Evolutionary conservation across 257 asterid species (phyloP).

Genomic region (Solanum pennellii): DNA sequence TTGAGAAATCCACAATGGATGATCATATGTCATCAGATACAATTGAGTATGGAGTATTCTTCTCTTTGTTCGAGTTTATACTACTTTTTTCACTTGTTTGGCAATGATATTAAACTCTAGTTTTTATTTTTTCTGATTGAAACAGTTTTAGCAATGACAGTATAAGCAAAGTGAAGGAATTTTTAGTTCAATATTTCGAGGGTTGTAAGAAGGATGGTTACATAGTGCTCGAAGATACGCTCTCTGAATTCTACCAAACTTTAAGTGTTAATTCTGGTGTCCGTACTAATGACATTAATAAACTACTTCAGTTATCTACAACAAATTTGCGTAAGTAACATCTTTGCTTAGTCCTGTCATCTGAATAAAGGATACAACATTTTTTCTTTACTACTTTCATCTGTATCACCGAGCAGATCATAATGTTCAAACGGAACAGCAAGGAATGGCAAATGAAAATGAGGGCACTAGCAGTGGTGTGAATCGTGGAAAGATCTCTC

Average conservation of each 20-base stretch:
- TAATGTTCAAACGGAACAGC: conserved; percentile 2
- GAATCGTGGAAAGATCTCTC: conserved; percentile 10
- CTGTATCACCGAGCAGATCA: not conserved
- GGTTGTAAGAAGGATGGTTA: conserved; percentile 44
- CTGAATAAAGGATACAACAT: too few species aligned
- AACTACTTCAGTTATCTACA: conserved; percentile 18
- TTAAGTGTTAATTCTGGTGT: conserved; percentile 35
- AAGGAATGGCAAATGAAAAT: not conserved
- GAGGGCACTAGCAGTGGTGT: conserved; percentile 8
- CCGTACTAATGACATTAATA: not conserved
- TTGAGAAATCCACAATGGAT: conserved; percentile 25
- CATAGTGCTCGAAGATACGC: conserved; percentile 40
- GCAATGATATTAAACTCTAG: not conserved
- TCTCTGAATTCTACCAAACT: conserved; percentile 39
- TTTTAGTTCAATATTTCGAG: conserved; percentile 44
- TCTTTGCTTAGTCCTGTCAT: not conserved
- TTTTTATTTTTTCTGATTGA: not conserved
- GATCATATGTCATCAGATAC: conserved; percentile 23
- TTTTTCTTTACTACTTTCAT: not conserved
- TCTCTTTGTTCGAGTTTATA: not conserved
- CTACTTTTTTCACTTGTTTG: not conserved
- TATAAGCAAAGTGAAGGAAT: conserved; percentile 36
- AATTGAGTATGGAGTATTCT: conserved; percentile 37
- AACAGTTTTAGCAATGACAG: conserved; percentile 42
- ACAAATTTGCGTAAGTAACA: conserved; percentile 17